Evolutionary conservation across 2,329 filamentous ascomycete species (phyloP), one percentile per base, ranked within the genome.

Genomic region (Talaromyces marneffei): DNA sequence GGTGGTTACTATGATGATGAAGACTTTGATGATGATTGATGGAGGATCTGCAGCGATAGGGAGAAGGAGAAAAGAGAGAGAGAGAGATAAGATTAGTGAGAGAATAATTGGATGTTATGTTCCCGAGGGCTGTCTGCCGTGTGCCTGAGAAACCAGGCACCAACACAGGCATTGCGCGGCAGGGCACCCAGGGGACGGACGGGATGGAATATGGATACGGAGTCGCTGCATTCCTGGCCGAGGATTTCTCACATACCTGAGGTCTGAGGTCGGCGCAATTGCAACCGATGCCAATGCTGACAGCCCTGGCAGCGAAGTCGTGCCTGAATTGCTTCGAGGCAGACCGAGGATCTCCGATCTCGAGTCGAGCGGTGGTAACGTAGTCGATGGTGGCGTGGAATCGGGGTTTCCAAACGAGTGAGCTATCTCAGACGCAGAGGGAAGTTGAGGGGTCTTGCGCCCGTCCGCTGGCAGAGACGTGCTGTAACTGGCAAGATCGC

Each of bases 241-340:
- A 44, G 44, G 29, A 44, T 53, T 46, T 60, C 20, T 31, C 40
- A 60, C 62, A 39, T 80, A 83, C 80, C 81, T 82, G 68, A 79
- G 71, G 72, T 77, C 81, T 63, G 79, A 81, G 67, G 77, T 77
- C 42, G 79, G 77, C 58, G 78, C 79, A 31, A 82, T 79, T 37
- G 82, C 82, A 67, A 85, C 77, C 59, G 83, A 84, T 46, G 85
- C 85, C 67, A 87, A 77, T 40, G 84, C 80, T 57, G 84, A 84
- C 57, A 87, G 73, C 25, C 82, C 83, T 25, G 85, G 85, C 55
- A 86, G 75, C 63, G 81, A 76, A 61, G 73, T 71, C 63, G 69
- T 69, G 63, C 72, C 73, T 56, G 77, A 77, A 58, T 63, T 67
- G 23, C 69, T 67, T 35, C 64, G 64, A 18, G 66, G 61, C 48